Percentiles rank a stretch among this genome's conserved stretches.
Evolutionary conservation across 306 rosid genomes (phyloP).

Genomic region (Glycine latifolia): DNA sequence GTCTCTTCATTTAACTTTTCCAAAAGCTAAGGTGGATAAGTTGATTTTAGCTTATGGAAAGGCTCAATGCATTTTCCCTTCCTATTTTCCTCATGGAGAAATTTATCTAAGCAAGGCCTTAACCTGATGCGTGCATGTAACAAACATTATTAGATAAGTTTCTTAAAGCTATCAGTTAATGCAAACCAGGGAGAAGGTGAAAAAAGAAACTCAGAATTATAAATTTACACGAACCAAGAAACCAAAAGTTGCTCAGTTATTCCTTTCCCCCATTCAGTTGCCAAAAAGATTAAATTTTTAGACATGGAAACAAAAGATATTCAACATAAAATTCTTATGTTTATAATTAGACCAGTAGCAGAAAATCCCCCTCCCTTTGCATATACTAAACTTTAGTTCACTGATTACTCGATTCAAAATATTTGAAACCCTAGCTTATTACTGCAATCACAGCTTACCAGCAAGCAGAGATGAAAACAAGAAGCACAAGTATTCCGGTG

Average conservation of each 20-base stretch:
- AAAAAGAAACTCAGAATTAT: not conserved
- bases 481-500: conserved; percentile 28
- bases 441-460: conserved; percentile 23
- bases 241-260: not conserved
- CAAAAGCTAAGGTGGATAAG: not conserved
- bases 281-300: conserved; percentile 13
- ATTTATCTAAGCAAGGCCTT: too few species aligned
- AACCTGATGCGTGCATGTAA: too few species aligned
- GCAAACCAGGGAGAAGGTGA: not conserved
- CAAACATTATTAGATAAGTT: conserved; percentile 9
- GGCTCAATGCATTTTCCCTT: too few species aligned
- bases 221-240: not conserved
- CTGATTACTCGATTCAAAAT: conserved; percentile 3
- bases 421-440: conserved; percentile 31
- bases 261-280: not conserved
- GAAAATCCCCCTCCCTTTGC: not conserved
- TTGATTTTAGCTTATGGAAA: not conserved
- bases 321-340: not conserved
- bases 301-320: not conserved
- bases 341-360: not conserved
- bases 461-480: conserved; percentile 43
- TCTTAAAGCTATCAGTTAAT: conserved; percentile 31
- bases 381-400: not conserved
- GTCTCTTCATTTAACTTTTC: too few species aligned
- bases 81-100: too few species aligned